Evolutionary conservation across 2,329 filamentous ascomycete species (phyloP), one percentile per base, ranked within the genome.

Genomic region (Xylaria arbuscula): DNA sequence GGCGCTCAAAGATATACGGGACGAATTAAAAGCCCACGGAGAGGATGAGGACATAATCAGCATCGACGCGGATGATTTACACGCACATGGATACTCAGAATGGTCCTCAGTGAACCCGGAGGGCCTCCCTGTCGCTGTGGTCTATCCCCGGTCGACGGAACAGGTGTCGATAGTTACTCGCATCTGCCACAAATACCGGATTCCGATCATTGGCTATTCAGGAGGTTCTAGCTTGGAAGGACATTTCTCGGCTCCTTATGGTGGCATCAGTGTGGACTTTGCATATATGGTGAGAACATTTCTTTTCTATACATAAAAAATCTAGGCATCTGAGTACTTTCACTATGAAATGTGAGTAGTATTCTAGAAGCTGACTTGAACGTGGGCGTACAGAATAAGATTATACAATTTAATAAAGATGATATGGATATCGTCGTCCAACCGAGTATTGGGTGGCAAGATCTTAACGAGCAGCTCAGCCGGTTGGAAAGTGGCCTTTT

Each of bases 361-460:
- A n/a, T 15, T 38, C 42, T 42, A 4, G 8, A 55, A 51, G n/a
- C 64, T 71, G 51, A 69, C 36, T 8, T n/a, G 15, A 19, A n/a
- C 17, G 7, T 36, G 51, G 34, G 17, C 15, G 19, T n/a, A 3
- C 5, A 73, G 72, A 91, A 97, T 78, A 84, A 90, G 75, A 91
- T 97, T 32, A 74, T 98, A 36, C 85, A 90, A 62, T 85, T 97
- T 65, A 92, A 97, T 78, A 90, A 92, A 73, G 91, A 93, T 3
- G 94, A 97, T 78, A 93, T 97, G 92, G 94, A 98, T 74, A 86
- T 97, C 58, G 92, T 97, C 4, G 93, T 98, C 2, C 94, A 98
- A 78, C 94, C 94, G 2, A 92, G 92, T 7, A 90, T 98, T 10
- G 91, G 92, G n/a, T 98, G 94, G 94, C 94, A 97, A 86, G 89